Base-by-base conservation (phyloP, 305 asterid genomes). In the Coffea humblotiana region DNA sequence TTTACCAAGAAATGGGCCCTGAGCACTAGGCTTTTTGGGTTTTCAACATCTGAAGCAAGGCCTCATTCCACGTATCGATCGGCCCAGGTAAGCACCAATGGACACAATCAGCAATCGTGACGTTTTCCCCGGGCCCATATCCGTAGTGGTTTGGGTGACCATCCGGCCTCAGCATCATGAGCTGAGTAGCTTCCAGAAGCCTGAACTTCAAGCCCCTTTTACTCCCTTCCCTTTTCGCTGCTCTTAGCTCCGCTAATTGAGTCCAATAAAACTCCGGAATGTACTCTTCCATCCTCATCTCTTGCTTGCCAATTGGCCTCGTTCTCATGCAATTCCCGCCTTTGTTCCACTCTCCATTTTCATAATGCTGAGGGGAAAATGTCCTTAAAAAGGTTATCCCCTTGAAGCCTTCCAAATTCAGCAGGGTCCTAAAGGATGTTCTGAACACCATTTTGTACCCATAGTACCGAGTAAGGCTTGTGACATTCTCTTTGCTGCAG, bases 11-110 rank as follows among this genome's bases (percentile, higher is more conserved):
- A 54, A 54, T 8, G 61, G n/a, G 19, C 8, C 61, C 61, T 16
- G n/a, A 54, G 6, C n/a, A 54, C 23, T 54, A 54, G 61, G 61
- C 61, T 54, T 18, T 3, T 54, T 54, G 3, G 23, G 61, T 18
- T 8, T 18, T 54, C 49, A 92, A 35, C 89, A 88, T 85, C 60
- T 89, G 92, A 47, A 81, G 82, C 88, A 92, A 83, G 63, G 88
- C 74, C 74, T 90, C 91, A 52, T 91, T 89, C 97, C 97, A 94
- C 8, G 89, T 72, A 80, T 92, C 95, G 80, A 91, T 84, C 4
- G 97, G 97, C 32, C 94, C 97, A 37, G 25, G 19, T 78, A 92
- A 81, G 51, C 97, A 94, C 97, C 98, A 94, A 82, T 94, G 97
- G 12, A 14, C 64, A 21, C 64, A 58, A 58, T 58, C 64, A 58